Percentiles rank a stretch among this genome's conserved stretches.
These are phyloP conservation scores for Capsicum rhomboideum DNA, from an alignment of 257 asterid species.

Conservation along the genomic window DNA sequence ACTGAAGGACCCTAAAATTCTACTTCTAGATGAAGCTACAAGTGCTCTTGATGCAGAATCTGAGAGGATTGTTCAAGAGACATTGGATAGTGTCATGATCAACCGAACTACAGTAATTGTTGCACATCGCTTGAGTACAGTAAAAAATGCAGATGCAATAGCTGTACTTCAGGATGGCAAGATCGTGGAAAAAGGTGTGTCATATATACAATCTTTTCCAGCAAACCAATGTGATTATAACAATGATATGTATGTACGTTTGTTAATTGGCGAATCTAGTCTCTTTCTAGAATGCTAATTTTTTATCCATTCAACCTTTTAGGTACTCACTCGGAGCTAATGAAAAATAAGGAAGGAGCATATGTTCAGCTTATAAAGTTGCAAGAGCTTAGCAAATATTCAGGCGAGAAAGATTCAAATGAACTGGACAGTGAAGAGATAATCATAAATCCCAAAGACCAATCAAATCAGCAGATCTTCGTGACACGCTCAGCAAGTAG, in stretches of 20 bases:
- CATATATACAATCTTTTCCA: neutral
- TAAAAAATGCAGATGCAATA: slow-evolving; percentile 40
- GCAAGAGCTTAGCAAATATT: slow-evolving; percentile 36
- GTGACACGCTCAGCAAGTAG: slow-evolving; percentile 33
- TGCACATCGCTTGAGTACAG: slow-evolving; percentile 48
- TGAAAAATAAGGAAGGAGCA: slow-evolving; percentile 38
- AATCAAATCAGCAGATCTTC: slow-evolving; percentile 38
- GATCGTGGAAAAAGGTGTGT: slow-evolving; percentile 38
- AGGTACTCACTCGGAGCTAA: slow-evolving; percentile 43
- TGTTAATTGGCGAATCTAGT: neutral
- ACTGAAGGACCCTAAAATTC: slow-evolving; percentile 35
- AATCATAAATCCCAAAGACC: slow-evolving; percentile 26
- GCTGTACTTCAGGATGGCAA: slow-evolving; percentile 42
- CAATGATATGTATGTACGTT: neutral
- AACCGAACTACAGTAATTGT: slow-evolving; percentile 39
- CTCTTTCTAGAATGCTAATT: too few relatives aligned
- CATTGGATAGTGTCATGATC: slow-evolving; percentile 38
- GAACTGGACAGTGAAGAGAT: slow-evolving; percentile 27
- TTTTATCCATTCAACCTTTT: slow-evolving; percentile 9
- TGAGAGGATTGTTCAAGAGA: slow-evolving; percentile 41
- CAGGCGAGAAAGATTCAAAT: slow-evolving; percentile 22
- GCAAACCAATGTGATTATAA: neutral
- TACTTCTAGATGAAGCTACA: slow-evolving; percentile 54
- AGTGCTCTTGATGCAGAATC: slow-evolving; percentile 56
- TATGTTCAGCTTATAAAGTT: too few relatives aligned